Conservation (phyloP, 768 basidiomycete species). For the Boletus vermiculosoides region DNA sequence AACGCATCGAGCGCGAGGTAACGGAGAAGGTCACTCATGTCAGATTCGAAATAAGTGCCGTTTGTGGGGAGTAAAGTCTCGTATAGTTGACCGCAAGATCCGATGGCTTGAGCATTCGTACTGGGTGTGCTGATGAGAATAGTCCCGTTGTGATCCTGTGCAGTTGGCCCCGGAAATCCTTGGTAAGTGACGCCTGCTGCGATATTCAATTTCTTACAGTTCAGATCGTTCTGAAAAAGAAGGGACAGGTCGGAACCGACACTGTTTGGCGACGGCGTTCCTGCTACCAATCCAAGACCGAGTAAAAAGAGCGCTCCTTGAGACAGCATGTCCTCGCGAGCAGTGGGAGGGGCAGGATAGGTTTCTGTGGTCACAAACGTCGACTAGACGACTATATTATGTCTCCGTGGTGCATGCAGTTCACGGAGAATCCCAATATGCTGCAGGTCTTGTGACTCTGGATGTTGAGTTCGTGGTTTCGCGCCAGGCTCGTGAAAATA, state of each 20-base stretch:
- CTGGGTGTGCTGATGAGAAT: conserved; percentile 2
- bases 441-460: neutral
- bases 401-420: neutral
- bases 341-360: neutral
- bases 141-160: conserved; percentile 5
- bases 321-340: neutral
- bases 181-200: neutral
- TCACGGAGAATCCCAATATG: neutral
- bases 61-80: conserved; percentile 9
- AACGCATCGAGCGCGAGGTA: conserved; percentile 9
- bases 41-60: conserved; percentile 8
- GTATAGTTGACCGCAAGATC: conserved; percentile 6
- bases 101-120: conserved; percentile 3
- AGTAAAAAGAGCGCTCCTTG: neutral
- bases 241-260: conserved; percentile 6
- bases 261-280: conserved; percentile 2
- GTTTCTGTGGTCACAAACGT: neutral
- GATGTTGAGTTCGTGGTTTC: neutral
- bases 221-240: conserved; percentile 13
- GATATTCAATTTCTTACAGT: conserved; percentile 2
- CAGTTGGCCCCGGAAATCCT: neutral
- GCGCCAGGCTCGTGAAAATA: neutral
- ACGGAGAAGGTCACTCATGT: conserved; percentile 6
- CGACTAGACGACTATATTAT: neutral
- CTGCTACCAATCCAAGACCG: neutral